Percentiles rank a stretch among this genome's conserved stretches.
These are phyloP conservation scores for Ganoderma leucocontextum DNA, from an alignment of 1,284 basidiomycete genomes.

Conservation along the genomic window DNA sequence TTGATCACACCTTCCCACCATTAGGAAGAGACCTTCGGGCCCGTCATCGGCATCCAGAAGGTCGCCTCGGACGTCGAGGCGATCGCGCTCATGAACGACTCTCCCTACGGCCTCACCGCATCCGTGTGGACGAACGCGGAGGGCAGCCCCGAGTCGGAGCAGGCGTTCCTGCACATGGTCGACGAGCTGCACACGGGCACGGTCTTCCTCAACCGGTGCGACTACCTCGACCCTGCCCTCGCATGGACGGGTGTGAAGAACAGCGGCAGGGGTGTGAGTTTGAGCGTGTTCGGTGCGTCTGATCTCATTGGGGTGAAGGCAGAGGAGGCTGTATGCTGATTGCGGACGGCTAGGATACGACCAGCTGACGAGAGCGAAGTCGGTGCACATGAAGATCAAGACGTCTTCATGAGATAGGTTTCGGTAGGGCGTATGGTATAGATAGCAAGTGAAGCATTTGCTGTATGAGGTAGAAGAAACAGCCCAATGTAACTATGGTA, in stretches of 20 bases:
- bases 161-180: slow-evolving; percentile 74
- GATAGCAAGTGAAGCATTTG: not conserved
- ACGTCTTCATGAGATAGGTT: slow-evolving; percentile 39
- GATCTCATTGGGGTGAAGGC: not conserved
- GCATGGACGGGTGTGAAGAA: slow-evolving; percentile 96
- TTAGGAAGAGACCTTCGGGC: slow-evolving; percentile 89
- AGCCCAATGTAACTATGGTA: not conserved
- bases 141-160: slow-evolving; percentile 63
- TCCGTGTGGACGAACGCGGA: slow-evolving; percentile 90
- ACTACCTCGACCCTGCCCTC: slow-evolving; percentile 90
- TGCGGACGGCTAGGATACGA: slow-evolving; percentile 68
- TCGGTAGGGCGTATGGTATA: not conserved
- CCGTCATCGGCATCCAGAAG: slow-evolving; percentile 91
- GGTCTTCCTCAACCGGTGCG: slow-evolving; percentile 91
- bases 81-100: slow-evolving; percentile 93
- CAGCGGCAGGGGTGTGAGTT: slow-evolving; percentile 88
- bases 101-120: slow-evolving; percentile 93
- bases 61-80: slow-evolving; percentile 88
- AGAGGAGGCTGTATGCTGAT: not conserved
- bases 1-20: not conserved
- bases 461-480: not conserved
- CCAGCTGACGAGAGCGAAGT: slow-evolving; percentile 80
- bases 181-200: slow-evolving; percentile 89
- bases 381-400: slow-evolving; percentile 80
- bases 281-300: slow-evolving; percentile 84